phyloP scores from a whole-genome alignment of 306 rosid species.

The Begonia fuchsioides region DNA sequence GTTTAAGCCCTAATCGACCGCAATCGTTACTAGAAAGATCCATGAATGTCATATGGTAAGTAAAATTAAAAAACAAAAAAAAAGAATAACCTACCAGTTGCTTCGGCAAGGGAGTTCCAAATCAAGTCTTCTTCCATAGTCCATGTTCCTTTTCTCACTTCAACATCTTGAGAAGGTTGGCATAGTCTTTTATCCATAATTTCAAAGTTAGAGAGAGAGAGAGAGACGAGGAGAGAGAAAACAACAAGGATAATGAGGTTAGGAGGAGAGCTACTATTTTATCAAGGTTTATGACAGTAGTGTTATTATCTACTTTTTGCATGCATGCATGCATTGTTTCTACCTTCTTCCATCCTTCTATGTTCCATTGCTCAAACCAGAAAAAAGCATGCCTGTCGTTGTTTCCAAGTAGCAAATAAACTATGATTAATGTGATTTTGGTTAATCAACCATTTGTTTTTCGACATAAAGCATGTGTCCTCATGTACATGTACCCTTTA shows the following conservation, averaged over 20 bases:
- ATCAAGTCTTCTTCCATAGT: slow-evolving; percentile 95
- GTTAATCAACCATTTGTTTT: too few species aligned
- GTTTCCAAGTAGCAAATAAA: neutral
- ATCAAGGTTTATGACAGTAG: neutral
- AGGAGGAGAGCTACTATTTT: neutral
- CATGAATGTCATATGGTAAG: slow-evolving; percentile 2
- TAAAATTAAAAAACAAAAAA: too few species aligned
- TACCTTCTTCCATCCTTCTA: slow-evolving; percentile 1
- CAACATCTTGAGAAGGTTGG: slow-evolving; percentile 53
- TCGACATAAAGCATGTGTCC: too few species aligned
- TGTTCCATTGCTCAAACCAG: neutral
- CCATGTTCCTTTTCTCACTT: slow-evolving; percentile 98
- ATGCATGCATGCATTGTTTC: neutral
- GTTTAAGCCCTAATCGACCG: slow-evolving; percentile 51
- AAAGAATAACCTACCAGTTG: slow-evolving; percentile 51
- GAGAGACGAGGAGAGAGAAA: slow-evolving; percentile 3
- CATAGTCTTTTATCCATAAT: slow-evolving; percentile 46
- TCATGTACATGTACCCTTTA: too few species aligned
- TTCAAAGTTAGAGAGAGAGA: slow-evolving; percentile 9
- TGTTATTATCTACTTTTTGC: too few species aligned
- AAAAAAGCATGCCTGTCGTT: neutral
- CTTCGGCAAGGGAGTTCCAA: slow-evolving; percentile 87
- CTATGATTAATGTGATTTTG: too few species aligned
- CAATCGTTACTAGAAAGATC: neutral
- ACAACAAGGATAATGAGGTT: neutral